Evolutionary conservation across 768 basidiomycete genomes (phyloP), one percentile per base, ranked within the genome.

Genomic region (Suillus ampliporus): DNA sequence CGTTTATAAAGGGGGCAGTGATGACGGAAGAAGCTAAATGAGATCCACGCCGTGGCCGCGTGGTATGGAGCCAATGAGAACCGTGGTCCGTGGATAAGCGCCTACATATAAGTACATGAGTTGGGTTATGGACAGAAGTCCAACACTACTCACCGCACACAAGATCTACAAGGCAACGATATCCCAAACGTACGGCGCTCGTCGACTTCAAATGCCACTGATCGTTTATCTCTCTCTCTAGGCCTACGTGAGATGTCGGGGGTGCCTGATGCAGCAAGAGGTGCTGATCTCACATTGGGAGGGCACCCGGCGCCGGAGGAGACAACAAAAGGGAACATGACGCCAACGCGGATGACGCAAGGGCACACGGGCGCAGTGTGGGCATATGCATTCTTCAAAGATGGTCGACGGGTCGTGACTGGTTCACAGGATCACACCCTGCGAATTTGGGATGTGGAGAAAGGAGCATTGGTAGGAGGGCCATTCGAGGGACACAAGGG

Each of bases 341-440:
- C n/a, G n/a, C n/a, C n/a, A n/a, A n/a, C n/a, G n/a, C n/a, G n/a
- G n/a, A n/a, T n/a, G n/a, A n/a, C n/a, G n/a, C n/a, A 3, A 31
- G 31, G n/a, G n/a, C n/a, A 31, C 3, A 31, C 3, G 3, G 31
- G 6, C 31, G 31, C n/a, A n/a, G n/a, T n/a, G n/a, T n/a, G n/a
- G n/a, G 31, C 31, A 31, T 31, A 15, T 15, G 47, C 15, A 8
- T 97, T 95, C 76, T 92, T 92, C 1, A 76, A 82, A 19, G 91
- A 95, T 67, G 94, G 95, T 6, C 82, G 88, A 8, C 83, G 90
- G 68, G 89, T 97, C 68, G 92, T 95, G 14, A 95, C 92, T 5
- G 95, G 95, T 28, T 94, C 92, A 0, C 93, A 94, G 2, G 86
- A 86, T 72, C 83, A 83, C 46, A 80, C 89, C 70, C 87, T 90